phyloP scores from a whole-genome alignment of 768 basidiomycete species.

The Xerocomellus chrysenteron region DNA sequence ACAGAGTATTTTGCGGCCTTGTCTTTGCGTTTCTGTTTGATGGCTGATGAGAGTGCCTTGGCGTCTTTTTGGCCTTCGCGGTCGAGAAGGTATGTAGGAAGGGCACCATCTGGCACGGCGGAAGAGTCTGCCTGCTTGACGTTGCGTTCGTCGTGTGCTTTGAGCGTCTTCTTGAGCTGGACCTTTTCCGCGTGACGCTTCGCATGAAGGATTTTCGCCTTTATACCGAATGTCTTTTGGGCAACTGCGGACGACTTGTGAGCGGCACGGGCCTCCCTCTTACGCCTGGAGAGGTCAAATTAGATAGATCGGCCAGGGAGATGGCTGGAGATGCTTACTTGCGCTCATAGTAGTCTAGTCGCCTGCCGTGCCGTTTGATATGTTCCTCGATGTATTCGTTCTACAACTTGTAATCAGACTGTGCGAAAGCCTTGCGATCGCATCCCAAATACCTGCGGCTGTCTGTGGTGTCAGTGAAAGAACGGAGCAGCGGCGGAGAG shows the following conservation, averaged over 20 bases:
- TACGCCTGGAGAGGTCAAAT: conserved; percentile 53
- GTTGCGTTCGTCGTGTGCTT: conserved; percentile 98
- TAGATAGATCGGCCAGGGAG: not conserved
- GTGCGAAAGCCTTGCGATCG: not conserved
- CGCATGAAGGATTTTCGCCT: conserved; percentile 97
- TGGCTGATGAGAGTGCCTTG: conserved; percentile 90
- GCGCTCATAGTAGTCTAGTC: conserved; percentile 93
- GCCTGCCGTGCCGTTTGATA: conserved; percentile 93
- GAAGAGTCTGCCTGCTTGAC: conserved; percentile 91
- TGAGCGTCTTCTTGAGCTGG: conserved; percentile 98
- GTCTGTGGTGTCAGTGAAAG: conserved; percentile 16
- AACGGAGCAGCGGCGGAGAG: not conserved
- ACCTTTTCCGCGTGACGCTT: conserved; percentile 97
- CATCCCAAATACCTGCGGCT: conserved; percentile 62
- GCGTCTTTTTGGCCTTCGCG: conserved; percentile 98
- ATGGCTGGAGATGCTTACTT: conserved; percentile 55
- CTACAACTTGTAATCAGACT: conserved; percentile 40
- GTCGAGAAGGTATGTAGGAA: conserved; percentile 95
- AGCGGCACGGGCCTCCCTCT: conserved; percentile 74
- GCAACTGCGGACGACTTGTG: conserved; percentile 80
- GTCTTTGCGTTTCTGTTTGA: conserved; percentile 99
- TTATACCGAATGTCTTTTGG: conserved; percentile 94
- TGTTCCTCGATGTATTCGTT: conserved; percentile 99
- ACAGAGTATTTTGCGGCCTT: conserved; percentile 98
- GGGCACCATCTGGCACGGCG: conserved; percentile 81